Evolutionary conservation across 441 rosid genomes (phyloP), one percentile per base, ranked within the genome.

Genomic region (Populus hybrid): DNA sequence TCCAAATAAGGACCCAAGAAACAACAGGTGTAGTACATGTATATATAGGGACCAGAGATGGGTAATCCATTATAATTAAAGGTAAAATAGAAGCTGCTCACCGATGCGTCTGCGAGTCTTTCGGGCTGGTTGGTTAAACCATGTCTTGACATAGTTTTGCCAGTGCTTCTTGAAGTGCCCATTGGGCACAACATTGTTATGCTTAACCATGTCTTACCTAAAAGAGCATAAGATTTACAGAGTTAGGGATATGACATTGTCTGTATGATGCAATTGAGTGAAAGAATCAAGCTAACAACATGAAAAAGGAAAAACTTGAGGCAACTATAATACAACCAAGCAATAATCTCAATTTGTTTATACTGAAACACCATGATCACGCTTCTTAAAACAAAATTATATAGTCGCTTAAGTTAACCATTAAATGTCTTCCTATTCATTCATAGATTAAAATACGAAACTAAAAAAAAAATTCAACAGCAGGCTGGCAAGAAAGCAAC

Each of bases 81-180:
- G 7, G 19, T 59, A 61, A 12, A 2, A 14, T 46, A 66, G 61
- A 23, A 4, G 9, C 16, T n/a, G 84, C 89, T 42, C 12, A 91
- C 98, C 97, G 30, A 77, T 50, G 34, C 97, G 88, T 82, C 97
- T 87, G 77, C 94, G 86, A n/a, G 85, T 80, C 79, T 91, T 91
- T 69, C 97, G 83, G 9, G 98, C 97, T 35, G 98, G 98, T 38
- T 93, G 95, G 87, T 93, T 91, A 73, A 93, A 93, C 98, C 97
- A 93, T 0, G 97, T 90, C 84, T 83, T 91, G 6, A 93, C 95
- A 84, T 89, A 89, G 78, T 93, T 91, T 74, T 91, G 95, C 98
- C 98, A 93, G 67, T 91, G 94, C 86, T 93, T 93, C 81, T 88
- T 93, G 79, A 93, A 93, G 82, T 93, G 98, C 24, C 89, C 91